phyloP scores from a whole-genome alignment of 257 asterid genomes.

The Linaria vulgaris region DNA sequence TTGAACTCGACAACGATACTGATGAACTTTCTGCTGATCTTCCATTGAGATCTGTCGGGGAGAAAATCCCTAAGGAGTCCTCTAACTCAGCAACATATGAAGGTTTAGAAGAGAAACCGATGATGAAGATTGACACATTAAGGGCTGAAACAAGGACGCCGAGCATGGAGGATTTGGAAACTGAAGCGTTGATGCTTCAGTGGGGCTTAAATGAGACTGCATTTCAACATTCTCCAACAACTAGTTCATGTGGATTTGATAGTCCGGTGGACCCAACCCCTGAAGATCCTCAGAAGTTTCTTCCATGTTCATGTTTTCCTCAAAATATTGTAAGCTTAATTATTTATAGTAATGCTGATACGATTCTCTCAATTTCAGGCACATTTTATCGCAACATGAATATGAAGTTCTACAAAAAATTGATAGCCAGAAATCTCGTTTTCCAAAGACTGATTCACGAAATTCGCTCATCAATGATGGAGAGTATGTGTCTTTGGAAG shows the following conservation, averaged over 20 bases:
- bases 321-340: slow-evolving; percentile 14
- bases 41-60: slow-evolving; percentile 44
- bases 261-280: slow-evolving; percentile 54
- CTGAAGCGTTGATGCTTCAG: slow-evolving; percentile 78
- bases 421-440: slow-evolving; percentile 28
- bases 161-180: slow-evolving; percentile 77
- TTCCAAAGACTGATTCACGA: slow-evolving; percentile 27
- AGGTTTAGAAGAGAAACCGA: slow-evolving; percentile 34
- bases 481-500: slow-evolving; percentile 76
- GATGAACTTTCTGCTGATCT: slow-evolving; percentile 28
- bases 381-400: slow-evolving; percentile 40
- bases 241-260: slow-evolving; percentile 45
- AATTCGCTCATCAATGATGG: slow-evolving; percentile 38
- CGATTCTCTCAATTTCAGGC: slow-evolving; percentile 47
- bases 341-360: slow-evolving; percentile 12
- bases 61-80: slow-evolving; percentile 39
- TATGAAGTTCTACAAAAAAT: slow-evolving; percentile 29
- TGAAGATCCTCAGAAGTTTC: slow-evolving; percentile 58
- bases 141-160: slow-evolving; percentile 46
- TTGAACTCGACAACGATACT: slow-evolving; percentile 42
- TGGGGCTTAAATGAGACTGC: slow-evolving; percentile 77
- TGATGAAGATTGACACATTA: slow-evolving; percentile 38
- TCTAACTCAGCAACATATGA: slow-evolving; percentile 32
- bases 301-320: slow-evolving; percentile 24
- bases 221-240: slow-evolving; percentile 71